These are phyloP conservation scores for Heliamphora exappendiculata DNA, from an alignment of 148 eudicot genomes.

Conservation along the genomic window DNA sequence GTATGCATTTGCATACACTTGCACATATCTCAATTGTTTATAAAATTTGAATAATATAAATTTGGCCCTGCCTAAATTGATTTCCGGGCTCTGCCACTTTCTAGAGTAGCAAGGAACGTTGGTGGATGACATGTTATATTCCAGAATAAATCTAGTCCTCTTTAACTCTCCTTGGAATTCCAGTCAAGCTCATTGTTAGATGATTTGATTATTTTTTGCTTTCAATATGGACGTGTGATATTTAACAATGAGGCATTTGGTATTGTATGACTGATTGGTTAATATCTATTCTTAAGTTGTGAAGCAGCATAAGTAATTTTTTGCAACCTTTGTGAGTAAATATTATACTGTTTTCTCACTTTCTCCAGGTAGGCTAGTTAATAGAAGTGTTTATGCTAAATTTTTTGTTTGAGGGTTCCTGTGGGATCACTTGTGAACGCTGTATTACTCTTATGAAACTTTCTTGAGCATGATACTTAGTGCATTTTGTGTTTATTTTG, in stretches of 20 bases:
- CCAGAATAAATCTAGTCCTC: background rate
- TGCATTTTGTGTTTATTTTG: background rate
- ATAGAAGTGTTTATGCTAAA: background rate
- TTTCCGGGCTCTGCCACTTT: no score
- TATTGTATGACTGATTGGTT: no score
- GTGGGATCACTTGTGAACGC: background rate
- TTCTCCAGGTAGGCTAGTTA: background rate
- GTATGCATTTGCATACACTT: no score
- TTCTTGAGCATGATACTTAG: background rate
- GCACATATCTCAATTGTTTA: no score
- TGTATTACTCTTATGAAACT: background rate
- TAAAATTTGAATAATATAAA: no score
- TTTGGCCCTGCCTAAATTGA: no score
- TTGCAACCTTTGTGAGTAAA: background rate
- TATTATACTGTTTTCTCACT: background rate
- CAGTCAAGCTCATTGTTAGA: background rate
- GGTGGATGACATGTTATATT: background rate
- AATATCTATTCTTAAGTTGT: background rate
- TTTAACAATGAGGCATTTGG: background rate
- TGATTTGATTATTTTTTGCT: background rate
- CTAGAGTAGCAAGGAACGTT: background rate
- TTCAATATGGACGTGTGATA: background rate
- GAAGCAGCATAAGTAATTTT: background rate
- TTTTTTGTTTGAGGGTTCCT: background rate
- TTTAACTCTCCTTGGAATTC: background rate